Conservation (phyloP, 306 rosid genomes). For the Begonia loranthoides region DNA sequence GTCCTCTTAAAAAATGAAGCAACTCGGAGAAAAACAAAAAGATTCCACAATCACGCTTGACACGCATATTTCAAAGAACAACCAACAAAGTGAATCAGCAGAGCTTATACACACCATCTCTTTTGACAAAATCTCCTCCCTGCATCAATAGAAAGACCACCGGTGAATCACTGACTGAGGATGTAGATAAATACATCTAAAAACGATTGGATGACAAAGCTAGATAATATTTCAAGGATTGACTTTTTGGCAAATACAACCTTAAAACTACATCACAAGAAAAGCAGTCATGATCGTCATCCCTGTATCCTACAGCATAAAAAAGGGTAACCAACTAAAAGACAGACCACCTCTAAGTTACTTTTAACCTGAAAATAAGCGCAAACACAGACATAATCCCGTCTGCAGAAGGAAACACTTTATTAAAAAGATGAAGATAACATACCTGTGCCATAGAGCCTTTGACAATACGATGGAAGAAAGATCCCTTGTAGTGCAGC, state of each 20-base stretch:
- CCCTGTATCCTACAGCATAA: slow-evolving; percentile 96
- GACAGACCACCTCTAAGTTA: slow-evolving; percentile 59
- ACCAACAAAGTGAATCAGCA: too few species aligned
- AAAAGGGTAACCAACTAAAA: slow-evolving; percentile 72
- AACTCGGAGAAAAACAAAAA: too few species aligned
- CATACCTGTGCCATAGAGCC: slow-evolving; percentile 70
- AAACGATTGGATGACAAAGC: slow-evolving; percentile 27
- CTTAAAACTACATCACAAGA: slow-evolving; percentile 92
- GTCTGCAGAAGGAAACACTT: slow-evolving; percentile 2
- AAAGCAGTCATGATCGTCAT: slow-evolving; percentile 70
- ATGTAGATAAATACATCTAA: slow-evolving; percentile 5
- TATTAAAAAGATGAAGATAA: slow-evolving; percentile 7
- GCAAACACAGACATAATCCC: slow-evolving; percentile 1
- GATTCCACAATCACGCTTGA: too few species aligned
- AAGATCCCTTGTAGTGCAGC: slow-evolving; percentile 83
- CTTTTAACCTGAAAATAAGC: slow-evolving; percentile 37
- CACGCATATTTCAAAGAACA: too few species aligned
- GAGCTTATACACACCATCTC: slow-evolving; percentile 45
- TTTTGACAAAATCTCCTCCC: slow-evolving; percentile 87
- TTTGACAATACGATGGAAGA: slow-evolving; percentile 62
- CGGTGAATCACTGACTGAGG: slow-evolving; percentile 14
- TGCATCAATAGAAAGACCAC: slow-evolving; percentile 22
- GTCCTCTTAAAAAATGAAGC: too few species aligned
- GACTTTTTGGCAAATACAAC: slow-evolving; percentile 49
- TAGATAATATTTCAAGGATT: slow-evolving; percentile 25